Evolutionary conservation across 129 eudicot genomes (phyloP), one percentile per base, ranked within the genome.

Genomic region (Flaveria robusta): DNA sequence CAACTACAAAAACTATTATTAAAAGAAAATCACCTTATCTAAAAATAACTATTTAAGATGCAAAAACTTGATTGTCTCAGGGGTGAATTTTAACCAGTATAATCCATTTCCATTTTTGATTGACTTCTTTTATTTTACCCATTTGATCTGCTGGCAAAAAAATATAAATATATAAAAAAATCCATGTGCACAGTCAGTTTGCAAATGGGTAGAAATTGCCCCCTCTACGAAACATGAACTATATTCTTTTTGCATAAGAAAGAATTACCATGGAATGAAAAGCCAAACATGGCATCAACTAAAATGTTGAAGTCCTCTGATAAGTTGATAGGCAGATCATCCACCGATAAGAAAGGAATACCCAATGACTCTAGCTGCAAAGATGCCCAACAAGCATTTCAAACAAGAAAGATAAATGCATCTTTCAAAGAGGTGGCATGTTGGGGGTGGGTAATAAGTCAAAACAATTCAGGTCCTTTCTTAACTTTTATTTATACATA

Each of bases 201-300:
- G 19, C 51, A 45, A 9, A 23, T 46, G 56, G 39, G 34, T 68
- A 45, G 41, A 13, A 45, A 45, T 6, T 68, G 74, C n/a, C 74
- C 55, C 72, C 42, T 14, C 39, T 6, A 27, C 66, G 41, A 6
- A 62, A 14, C 67, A 62, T 26, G 20, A 62, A 29, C 68, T 15
- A 13, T 15, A 14, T 29, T 14, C 10, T 63, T 29, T 29, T 29
- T 63, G 23, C 43, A 24, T 31, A 14, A 27, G 31, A 59, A 68
- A 76, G 24, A 47, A 45, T 81, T 86, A 95, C 99, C 99, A 71
- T 85, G 90, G 67, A 95, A 95, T 50, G 99, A 95, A 84, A 95
- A 91, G 68, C 99, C 97, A 87, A 95, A 95, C 86, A 95, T 86
- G 81, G 99, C 99, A 84, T 95, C 99, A 67, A 95, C 85, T 59